Conservation (phyloP, 306 rosid species). For the Cyclanthera cordifolia region DNA sequence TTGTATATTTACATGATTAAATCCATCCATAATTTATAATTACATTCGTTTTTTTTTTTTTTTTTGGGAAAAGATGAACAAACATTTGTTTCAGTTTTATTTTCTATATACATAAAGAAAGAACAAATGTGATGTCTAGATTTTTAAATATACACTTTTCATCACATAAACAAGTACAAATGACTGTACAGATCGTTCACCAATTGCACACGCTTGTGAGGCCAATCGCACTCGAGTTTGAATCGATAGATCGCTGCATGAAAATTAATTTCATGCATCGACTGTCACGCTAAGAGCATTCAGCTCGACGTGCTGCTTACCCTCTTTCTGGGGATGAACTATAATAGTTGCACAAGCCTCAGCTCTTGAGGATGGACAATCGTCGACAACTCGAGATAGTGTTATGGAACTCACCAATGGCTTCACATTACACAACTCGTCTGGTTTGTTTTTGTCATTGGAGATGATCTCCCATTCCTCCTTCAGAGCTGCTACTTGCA, state of each 20-base stretch:
- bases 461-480: slow-evolving; percentile 95
- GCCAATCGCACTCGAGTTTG: not conserved
- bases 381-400: slow-evolving; percentile 34
- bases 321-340: slow-evolving; percentile 45
- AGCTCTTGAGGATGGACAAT: slow-evolving; percentile 25
- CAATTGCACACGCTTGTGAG: not conserved
- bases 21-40: not conserved
- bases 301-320: slow-evolving; percentile 56
- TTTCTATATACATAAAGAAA: not conserved
- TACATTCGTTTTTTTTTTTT: too few relatives aligned
- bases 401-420: slow-evolving; percentile 40
- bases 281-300: slow-evolving; percentile 63
- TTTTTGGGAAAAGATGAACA: not conserved
- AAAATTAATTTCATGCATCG: slow-evolving; percentile 33
- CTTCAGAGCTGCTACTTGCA: slow-evolving; percentile 63
- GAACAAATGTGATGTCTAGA: not conserved
- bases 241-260: not conserved
- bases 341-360: slow-evolving; percentile 46
- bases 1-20: not conserved
- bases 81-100: not conserved
- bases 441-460: slow-evolving; percentile 24
- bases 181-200: slow-evolving; percentile 3
- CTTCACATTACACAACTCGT: slow-evolving; percentile 19
- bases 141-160: slow-evolving; percentile 4
- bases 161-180: not conserved